Base-by-base conservation (phyloP, 202 grass and related monocot genomes). In the Zoysia matrella region DNA sequence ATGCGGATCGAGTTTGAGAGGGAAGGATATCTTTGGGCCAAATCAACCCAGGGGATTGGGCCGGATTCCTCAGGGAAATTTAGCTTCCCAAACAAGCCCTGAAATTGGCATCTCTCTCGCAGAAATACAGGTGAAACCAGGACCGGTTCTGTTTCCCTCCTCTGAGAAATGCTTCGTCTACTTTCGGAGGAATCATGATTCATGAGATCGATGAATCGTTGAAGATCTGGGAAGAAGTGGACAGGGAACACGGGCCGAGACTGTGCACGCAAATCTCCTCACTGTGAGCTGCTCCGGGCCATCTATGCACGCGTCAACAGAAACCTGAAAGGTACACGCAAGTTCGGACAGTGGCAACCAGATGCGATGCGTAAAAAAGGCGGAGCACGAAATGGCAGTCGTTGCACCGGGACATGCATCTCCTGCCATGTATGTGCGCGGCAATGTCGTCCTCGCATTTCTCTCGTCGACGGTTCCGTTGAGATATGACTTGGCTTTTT, bases 261-360 rank as follows among this genome's bases (percentile, higher is more conserved):
- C 43, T 14, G 44, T 36, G 14, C 39, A 13, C 52, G 13, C 60
- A 64, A 40, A 64, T 58, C 3, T 73, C 68, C 39, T 11, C 47
- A 11, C 10, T 41, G 49, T 66, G 48, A 11, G 3, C 1, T 41
- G 8, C 3, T 6, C 0, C 2, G 57, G 66, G 13, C 5, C 5
- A 12, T 73, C 43, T 49, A 30, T 30, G 22, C 0, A 30, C 22
- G 22, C 52, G 14, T 52, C 52, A 62, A 68, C 7, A 61, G 67
- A 9, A 62, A 13, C 77, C 0, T 69, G 84, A 76, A 75, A 81
- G 84, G 4, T 47, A 46, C 84, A 11, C n/a, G 71, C 77, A 70
- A 39, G 77, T 81, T 62, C 39, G 62, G 46, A 63, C 63, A 81
- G 61, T 60, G 8, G 54, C 53, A 44, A 75, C 58, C 50, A 52